phyloP scores from a whole-genome alignment of 1,284 basidiomycete species.

The Ustilago tritici region DNA sequence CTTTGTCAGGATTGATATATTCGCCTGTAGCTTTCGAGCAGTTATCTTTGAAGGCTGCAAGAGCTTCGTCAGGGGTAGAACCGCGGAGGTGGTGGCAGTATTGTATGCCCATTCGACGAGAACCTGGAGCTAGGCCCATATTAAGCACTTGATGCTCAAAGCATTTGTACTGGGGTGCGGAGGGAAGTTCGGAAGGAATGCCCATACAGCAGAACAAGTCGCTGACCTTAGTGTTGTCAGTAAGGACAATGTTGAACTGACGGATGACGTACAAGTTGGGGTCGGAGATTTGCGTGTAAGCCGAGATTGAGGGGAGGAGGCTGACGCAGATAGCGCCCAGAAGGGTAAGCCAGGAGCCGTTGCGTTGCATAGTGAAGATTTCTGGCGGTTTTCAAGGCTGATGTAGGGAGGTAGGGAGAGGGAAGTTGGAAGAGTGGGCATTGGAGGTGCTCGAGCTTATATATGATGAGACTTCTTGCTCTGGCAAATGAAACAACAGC shows the following conservation, averaged over 20 bases:
- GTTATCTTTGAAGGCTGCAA: slow-evolving; percentile 1
- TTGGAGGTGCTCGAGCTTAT: background rate
- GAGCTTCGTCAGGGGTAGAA: slow-evolving; percentile 6
- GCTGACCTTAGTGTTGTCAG: slow-evolving; percentile 39
- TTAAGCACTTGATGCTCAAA: slow-evolving; percentile 15
- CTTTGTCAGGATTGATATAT: slow-evolving; percentile 4
- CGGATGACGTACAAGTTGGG: slow-evolving; percentile 23
- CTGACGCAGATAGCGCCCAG: slow-evolving; percentile 20
- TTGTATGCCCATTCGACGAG: slow-evolving; percentile 30
- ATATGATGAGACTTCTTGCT: background rate
- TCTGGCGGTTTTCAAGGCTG: background rate
- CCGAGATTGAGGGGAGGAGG: slow-evolving; percentile 9
- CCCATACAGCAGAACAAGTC: slow-evolving; percentile 44
- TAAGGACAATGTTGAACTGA: slow-evolving; percentile 37
- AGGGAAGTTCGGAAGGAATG: background rate
- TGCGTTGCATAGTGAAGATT: slow-evolving; percentile 15
- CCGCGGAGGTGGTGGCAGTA: slow-evolving; percentile 24
- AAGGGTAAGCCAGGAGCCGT: slow-evolving; percentile 20
- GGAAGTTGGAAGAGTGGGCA: background rate
- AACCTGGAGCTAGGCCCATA: slow-evolving; percentile 10
- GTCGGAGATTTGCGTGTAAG: slow-evolving; percentile 20
- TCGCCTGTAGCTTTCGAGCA: slow-evolving; percentile 14
- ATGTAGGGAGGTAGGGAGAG: background rate
- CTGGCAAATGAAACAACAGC: background rate
- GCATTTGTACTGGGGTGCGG: slow-evolving; percentile 7